Conservation (phyloP, 495 filamentous ascomycete genomes). For the Neurospora sublineolata region DNA sequence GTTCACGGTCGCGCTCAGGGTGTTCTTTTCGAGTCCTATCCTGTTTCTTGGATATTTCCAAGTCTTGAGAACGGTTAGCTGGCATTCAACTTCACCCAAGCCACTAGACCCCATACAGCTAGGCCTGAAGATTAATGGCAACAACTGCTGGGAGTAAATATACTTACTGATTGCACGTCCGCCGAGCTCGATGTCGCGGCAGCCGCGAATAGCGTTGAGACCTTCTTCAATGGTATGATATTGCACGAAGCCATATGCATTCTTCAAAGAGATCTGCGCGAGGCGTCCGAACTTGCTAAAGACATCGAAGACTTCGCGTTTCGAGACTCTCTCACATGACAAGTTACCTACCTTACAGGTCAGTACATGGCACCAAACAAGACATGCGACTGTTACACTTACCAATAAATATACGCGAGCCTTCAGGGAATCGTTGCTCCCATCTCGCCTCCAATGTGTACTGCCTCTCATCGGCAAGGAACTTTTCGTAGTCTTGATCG, state of each 20-base stretch:
- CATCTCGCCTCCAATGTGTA: conserved; percentile 44
- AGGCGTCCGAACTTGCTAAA: conserved; percentile 80
- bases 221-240: conserved; percentile 70
- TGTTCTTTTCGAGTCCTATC: conserved; percentile 58
- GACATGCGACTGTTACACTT: conserved; percentile 25
- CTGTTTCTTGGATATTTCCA: conserved; percentile 80
- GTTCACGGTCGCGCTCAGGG: background rate
- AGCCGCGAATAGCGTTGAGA: conserved; percentile 54
- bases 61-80: conserved; percentile 45
- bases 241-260: conserved; percentile 94
- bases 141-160: background rate
- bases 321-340: conserved; percentile 83
- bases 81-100: background rate
- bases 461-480: conserved; percentile 62
- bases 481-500: conserved; percentile 71
- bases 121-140: background rate
- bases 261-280: conserved; percentile 92
- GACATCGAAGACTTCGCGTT: conserved; percentile 81
- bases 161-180: conserved; percentile 87
- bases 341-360: conserved; percentile 61
- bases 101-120: background rate
- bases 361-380: background rate
- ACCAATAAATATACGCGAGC: conserved; percentile 88
- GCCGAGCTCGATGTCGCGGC: conserved; percentile 68
- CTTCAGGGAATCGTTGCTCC: conserved; percentile 73